A percentile compares a stretch with the other conserved stretches of the same genome.
Conservation (phyloP, 306 rosid genomes). For the Acacia acuminata region DNA sequence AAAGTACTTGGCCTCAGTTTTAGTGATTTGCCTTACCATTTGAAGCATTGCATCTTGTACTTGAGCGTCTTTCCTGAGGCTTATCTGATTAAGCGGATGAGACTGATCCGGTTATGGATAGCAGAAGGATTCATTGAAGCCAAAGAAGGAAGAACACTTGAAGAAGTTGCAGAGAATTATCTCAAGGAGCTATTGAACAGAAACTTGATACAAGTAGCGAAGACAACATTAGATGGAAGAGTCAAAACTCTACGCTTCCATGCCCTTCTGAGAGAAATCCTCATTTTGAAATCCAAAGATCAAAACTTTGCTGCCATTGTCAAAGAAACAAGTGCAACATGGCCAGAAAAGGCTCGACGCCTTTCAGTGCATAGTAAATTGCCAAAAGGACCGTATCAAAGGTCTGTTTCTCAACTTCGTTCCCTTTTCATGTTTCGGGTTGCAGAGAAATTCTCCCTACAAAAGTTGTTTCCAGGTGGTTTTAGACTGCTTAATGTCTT, state of each 20-base stretch:
- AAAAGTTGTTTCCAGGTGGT: constrained; percentile 40
- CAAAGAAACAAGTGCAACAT: constrained; percentile 36
- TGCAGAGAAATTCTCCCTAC: constrained; percentile 36
- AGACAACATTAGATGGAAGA: constrained; percentile 41
- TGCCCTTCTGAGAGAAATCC: constrained; percentile 56
- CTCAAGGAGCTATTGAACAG: constrained; percentile 53
- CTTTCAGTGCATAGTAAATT: constrained; percentile 41
- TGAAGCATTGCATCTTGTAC: constrained; percentile 51
- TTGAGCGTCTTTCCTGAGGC: constrained; percentile 49
- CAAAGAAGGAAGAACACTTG: constrained; percentile 50
- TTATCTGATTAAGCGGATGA: constrained; percentile 40
- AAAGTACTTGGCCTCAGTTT: constrained; percentile 47
- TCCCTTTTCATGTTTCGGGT: constrained; percentile 55
- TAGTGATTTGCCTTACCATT: constrained; percentile 47
- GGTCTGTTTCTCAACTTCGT: constrained; percentile 54
- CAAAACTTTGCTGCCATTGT: constrained; percentile 52
- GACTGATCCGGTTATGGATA: constrained; percentile 53
- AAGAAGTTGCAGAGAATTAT: constrained; percentile 50
- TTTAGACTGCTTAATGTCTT: constrained; percentile 46
- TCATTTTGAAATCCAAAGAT: constrained; percentile 47
- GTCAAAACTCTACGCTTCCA: constrained; percentile 48
- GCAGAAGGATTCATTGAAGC: constrained; percentile 50
- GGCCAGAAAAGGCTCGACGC: constrained; percentile 55
- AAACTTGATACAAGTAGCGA: constrained; percentile 49
- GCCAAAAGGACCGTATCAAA: constrained; percentile 40